Conservation (phyloP, 2,329 filamentous ascomycete species). For the Cercospora canescens region DNA sequence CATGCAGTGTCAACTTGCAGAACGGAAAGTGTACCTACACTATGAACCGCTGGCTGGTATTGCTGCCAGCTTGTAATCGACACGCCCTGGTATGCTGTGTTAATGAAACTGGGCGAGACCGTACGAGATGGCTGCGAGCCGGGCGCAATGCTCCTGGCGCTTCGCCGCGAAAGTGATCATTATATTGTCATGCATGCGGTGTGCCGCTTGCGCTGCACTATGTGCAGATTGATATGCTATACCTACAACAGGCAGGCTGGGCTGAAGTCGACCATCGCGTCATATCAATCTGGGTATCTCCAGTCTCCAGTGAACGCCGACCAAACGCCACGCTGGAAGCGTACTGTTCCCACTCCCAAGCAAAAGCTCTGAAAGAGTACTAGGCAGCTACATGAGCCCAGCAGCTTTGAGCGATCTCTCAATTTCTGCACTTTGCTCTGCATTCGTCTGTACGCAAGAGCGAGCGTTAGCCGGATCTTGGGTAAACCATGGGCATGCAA, state of each 20-base stretch:
- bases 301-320: slow-evolving; percentile 29
- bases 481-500: background rate
- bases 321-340: slow-evolving; percentile 34
- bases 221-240: slow-evolving; percentile 26
- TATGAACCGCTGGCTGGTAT: background rate
- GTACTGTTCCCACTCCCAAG: slow-evolving; percentile 31
- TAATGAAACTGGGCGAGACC: background rate
- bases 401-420: slow-evolving; percentile 32
- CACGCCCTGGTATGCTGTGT: background rate
- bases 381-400: slow-evolving; percentile 32
- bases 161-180: slow-evolving; percentile 14
- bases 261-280: slow-evolving; percentile 32
- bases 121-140: background rate
- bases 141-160: background rate
- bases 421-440: slow-evolving; percentile 28
- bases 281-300: slow-evolving; percentile 25
- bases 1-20: background rate
- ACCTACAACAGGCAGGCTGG: slow-evolving; percentile 31
- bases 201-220: slow-evolving; percentile 33
- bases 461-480: slow-evolving; percentile 20
- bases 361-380: slow-evolving; percentile 29
- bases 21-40: slow-evolving; percentile 3
- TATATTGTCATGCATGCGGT: slow-evolving; percentile 30
- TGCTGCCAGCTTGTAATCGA: background rate
- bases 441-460: slow-evolving; percentile 22